A percentile compares a stretch with the other conserved stretches of the same genome.
phyloP scores from a whole-genome alignment of 768 basidiomycete genomes.

The Ramaria sp. region DNA sequence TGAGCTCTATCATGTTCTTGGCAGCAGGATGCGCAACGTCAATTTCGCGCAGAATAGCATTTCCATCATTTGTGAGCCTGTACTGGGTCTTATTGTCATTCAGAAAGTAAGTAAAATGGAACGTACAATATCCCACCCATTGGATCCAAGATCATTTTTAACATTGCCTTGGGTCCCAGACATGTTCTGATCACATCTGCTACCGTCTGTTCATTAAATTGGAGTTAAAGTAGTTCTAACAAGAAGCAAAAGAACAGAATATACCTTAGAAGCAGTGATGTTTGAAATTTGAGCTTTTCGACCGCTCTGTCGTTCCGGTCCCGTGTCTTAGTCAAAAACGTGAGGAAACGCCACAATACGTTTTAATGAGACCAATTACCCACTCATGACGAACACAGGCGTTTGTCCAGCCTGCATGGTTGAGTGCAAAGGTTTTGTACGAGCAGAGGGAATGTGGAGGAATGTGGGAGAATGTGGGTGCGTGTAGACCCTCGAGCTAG shows the following conservation, averaged over 20 bases:
- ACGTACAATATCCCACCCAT: conserved; percentile 96
- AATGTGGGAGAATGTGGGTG: not conserved
- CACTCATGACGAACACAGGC: conserved; percentile 80
- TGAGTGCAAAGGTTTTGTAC: not conserved
- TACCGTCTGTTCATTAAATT: conserved; percentile 54
- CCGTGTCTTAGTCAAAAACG: conserved; percentile 51
- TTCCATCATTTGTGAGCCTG: conserved; percentile 97
- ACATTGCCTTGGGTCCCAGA: conserved; percentile 94
- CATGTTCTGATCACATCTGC: conserved; percentile 98
- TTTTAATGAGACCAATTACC: conserved; percentile 14
- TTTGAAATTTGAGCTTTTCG: conserved; percentile 95
- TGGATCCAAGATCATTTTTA: conserved; percentile 99
- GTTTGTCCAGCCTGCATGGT: conserved; percentile 38
- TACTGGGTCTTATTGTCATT: not conserved
- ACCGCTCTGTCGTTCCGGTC: conserved; percentile 88
- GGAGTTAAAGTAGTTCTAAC: not conserved
- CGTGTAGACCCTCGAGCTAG: not conserved
- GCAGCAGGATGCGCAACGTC: conserved; percentile 98
- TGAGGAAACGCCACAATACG: not conserved
- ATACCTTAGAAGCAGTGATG: conserved; percentile 91
- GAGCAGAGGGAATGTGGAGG: not conserved
- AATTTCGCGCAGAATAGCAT: conserved; percentile 95
- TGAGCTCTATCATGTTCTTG: conserved; percentile 99
- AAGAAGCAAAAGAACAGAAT: conserved; percentile 11
- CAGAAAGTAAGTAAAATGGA: not conserved